These are phyloP conservation scores for Fusarium xyrophilum DNA, from an alignment of 2,329 filamentous ascomycete genomes.

Conservation along the genomic window DNA sequence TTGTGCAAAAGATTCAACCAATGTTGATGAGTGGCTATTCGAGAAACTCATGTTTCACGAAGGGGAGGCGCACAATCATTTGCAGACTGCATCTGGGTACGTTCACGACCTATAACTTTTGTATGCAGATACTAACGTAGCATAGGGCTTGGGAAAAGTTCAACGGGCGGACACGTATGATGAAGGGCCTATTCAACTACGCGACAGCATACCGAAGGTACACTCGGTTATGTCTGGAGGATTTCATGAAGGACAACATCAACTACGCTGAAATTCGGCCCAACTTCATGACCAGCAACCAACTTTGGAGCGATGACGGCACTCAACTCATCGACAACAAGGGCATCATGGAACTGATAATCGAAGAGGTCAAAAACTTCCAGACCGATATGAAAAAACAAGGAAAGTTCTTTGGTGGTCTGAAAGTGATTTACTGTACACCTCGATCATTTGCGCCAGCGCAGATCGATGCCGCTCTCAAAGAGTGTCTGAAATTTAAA, in stretches of 20 bases:
- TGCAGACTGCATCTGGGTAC: constrained; percentile 62
- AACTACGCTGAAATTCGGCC: constrained; percentile 76
- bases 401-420: constrained; percentile 61
- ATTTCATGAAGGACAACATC: constrained; percentile 69
- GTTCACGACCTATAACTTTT: constrained; percentile 17
- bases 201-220: constrained; percentile 68
- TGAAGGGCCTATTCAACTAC: constrained; percentile 76
- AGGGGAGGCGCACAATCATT: constrained; percentile 62
- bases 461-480: constrained; percentile 59
- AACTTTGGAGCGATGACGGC: constrained; percentile 66
- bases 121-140: constrained; percentile 5
- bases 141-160: constrained; percentile 67
- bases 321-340: constrained; percentile 58
- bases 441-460: constrained; percentile 63
- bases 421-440: constrained; percentile 76
- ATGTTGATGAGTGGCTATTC: constrained; percentile 61
- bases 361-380: constrained; percentile 61
- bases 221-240: constrained; percentile 64
- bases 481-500: constrained; percentile 69
- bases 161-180: constrained; percentile 72
- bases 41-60: constrained; percentile 68
- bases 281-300: constrained; percentile 70
- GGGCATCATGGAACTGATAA: constrained; percentile 67
- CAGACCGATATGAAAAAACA: constrained; percentile 42
- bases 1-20: constrained; percentile 30